Evolutionary conservation across 2,329 filamentous ascomycete genomes (phyloP).

Genomic region (Cladosporium halotolerans): DNA sequence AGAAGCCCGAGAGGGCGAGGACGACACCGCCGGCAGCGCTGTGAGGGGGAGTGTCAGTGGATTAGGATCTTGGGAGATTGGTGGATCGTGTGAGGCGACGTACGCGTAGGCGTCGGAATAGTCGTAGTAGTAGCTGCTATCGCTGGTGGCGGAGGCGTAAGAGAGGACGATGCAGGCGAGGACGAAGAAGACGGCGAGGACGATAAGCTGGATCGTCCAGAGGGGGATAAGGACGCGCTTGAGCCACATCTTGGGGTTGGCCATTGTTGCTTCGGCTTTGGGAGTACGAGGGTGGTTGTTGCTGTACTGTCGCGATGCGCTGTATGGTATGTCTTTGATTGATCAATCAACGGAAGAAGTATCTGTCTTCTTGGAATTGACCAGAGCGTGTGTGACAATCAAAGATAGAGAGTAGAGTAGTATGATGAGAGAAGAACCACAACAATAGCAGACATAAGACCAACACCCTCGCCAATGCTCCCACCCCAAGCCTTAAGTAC

Average conservation of each 20-base stretch:
- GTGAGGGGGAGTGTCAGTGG: background rate
- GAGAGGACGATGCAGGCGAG: constrained; percentile 10
- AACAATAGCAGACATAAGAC: too few relatives aligned
- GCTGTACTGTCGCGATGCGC: too few relatives aligned
- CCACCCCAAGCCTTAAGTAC: background rate
- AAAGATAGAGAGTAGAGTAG: too few relatives aligned
- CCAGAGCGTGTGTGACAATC: too few relatives aligned
- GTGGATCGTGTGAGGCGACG: background rate
- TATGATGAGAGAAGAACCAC: too few relatives aligned
- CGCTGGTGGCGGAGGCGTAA: background rate
- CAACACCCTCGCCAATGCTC: too few relatives aligned
- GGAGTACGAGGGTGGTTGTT: background rate
- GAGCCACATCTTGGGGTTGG: constrained; percentile 20
- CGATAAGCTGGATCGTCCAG: constrained; percentile 21
- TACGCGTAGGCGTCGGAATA: too few relatives aligned
- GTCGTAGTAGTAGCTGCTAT: too few relatives aligned
- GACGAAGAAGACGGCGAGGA: constrained; percentile 16
- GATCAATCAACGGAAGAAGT: too few relatives aligned
- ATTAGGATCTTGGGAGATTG: background rate
- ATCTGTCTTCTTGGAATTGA: too few relatives aligned
- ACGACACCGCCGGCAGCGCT: constrained; percentile 19
- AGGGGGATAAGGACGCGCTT: constrained; percentile 26
- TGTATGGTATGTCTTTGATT: too few relatives aligned
- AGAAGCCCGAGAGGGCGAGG: constrained; percentile 18
- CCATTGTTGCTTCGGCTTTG: background rate